Evolutionary conservation across 305 asterid species (phyloP), one percentile per base, ranked within the genome.

Genomic region (Striga hermonthica): DNA sequence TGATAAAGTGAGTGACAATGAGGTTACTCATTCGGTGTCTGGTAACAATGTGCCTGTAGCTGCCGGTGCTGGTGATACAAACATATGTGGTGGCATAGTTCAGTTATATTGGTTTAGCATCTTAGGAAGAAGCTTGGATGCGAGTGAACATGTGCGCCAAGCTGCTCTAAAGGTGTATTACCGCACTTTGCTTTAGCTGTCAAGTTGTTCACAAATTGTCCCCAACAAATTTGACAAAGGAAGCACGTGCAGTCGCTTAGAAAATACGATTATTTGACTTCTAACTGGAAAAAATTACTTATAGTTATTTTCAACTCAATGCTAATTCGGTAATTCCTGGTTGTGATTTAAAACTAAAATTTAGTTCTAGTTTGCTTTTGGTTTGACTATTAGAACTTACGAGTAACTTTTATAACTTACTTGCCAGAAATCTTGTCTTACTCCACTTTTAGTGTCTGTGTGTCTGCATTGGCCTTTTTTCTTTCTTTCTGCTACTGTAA

Each of bases 1-100:
- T 62, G 96, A 87, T 68, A 84, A 80, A 72, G 83, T 82, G 59
- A 74, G 78, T 76, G 65, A 66, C 48, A 73, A 60, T 65, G 89
- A 81, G 65, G 86, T 65, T 67, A 65, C 59, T 64, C 71, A 69
- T n/a, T 55, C 90, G 8, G 72, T 57, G 40, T 81, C 77, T 77
- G 93, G 83, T 72, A 83, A 80, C 60, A 73, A 80, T 81, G 99
- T 94, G 63, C 90, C 99, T 55, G 97, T 91, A 74, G 99, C 99
- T 75, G 98, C 99, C 4, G 99, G 99, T 65, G 99, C 98, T 69
- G 99, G 99, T 62, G 99, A 94, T 82, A 91, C 99, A 66, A 94
- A 94, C 80, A 82, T 94, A 66, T 91, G 98, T 60, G 99, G 99
- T 53, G 95, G 96, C 57, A 89, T 94, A 80, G 82, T 88, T 78